Base-by-base conservation (phyloP, 78 protist genomes). In the Dictyostelium firmibasis region DNA sequence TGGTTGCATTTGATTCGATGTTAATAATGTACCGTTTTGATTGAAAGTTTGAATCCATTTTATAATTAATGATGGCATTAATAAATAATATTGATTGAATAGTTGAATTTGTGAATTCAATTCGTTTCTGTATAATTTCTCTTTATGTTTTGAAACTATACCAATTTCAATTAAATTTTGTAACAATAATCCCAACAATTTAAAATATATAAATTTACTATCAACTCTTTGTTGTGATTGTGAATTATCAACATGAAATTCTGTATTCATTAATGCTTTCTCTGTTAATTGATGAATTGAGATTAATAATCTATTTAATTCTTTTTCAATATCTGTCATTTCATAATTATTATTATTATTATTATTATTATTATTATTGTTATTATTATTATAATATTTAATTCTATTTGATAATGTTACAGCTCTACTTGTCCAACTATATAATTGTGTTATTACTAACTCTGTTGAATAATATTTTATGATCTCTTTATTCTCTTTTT, bases 81-180 rank as follows among this genome's bases (percentile, higher is more conserved):
- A 77, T 41, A 43, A 25, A 77, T 77, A 77, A 11, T 77, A 77
- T 41, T 77, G 64, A 25, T 41, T 77, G 8, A 77, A 77, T n/a
- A 43, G 25, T 77, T 77, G 64, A 41, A 77, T 77, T 41, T 77
- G 83, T 67, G 75, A 67, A 67, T 67, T 67, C 4, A 77, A 20
- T 77, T 38, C 50, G 4, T 14, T 10, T 77, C 47, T 36, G 4
- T 7, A 74, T 31, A 18, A 31, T 74, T 74, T 74, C 81, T 74
- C 44, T 74, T 74, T 67, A 67, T 27, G 35, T 67, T 23, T 67
- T 67, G 75, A 67, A 8, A 67, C 6, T 27, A 67, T 27, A 27
- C 36, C 75, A n/a, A 18, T 25, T 43, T 77, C 83, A 23, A 77
- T 77, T n/a, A 77, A 11, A n/a, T 18, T 38, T 38, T 41, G 50